Evolutionary conservation across 2,329 filamentous ascomycete species (phyloP), one percentile per base, ranked within the genome.

Genomic region (Colletotrichum aenigma): DNA sequence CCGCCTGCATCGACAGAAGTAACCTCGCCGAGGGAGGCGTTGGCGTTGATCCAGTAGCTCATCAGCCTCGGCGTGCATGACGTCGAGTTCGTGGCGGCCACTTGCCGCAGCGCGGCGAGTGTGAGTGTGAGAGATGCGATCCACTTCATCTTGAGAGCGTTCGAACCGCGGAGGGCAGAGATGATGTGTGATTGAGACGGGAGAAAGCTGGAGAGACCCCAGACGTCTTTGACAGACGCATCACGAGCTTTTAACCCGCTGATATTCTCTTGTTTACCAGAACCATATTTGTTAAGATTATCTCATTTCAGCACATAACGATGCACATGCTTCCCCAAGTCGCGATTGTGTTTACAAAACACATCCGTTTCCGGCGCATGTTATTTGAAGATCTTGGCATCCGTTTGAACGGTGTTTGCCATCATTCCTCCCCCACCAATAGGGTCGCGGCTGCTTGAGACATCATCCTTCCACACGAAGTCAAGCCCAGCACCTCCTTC

Each of bases 1-100:
- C 75, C 76, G 38, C 79, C 79, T n/a, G 70, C 69, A 5, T 76
- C 56, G 38, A 80, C 78, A 65, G 71, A 30, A 7, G 74, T 74
- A 1, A 78, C 71, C 7, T 38, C 73, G 28, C 78, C 71, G 43
- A 79, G 67, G 10, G 68, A 68, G 4, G 72, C 76, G 15, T 71
- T 71, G 32, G 61, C 61, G n/a, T 69, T 72, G 56, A 68, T 73
- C 67, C 67, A 71, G 36, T 74, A 74, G 67, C 71, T 74, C 34
- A 74, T 66, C n/a, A 74, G 43, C 21, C 69, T 30, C 7, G 73
- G 56, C 6, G 69, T 75, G 43, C 69, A 65, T 26, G 26, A 58
- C 7, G 64, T 75, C n/a, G 64, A 75, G 28, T 68, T 75, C 3
- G 73, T 65, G 21, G 73, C 73, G 3, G 55, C 58, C 21, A 34